Percentiles rank a stretch among this genome's conserved stretches.
phyloP scores from a whole-genome alignment of 2,329 filamentous ascomycete genomes.

The Ciborinia camelliae region DNA sequence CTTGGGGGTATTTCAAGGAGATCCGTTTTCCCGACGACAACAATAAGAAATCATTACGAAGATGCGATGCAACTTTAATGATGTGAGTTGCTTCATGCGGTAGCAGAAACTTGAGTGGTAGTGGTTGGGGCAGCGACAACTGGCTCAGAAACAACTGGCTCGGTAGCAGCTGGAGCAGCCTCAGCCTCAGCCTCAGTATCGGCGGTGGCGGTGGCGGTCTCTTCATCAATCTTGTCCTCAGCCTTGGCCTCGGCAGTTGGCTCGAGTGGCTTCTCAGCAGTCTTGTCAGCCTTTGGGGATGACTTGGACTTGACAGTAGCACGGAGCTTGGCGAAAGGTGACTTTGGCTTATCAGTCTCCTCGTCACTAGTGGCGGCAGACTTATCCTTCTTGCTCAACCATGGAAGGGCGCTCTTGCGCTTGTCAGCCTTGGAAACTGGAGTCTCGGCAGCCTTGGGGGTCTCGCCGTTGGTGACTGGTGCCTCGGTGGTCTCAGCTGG shows the following conservation, averaged over 20 bases:
- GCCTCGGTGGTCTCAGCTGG: slow-evolving; percentile 36
- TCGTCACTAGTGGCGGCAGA: slow-evolving; percentile 40
- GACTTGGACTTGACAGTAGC: slow-evolving; percentile 38
- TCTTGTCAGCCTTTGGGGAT: slow-evolving; percentile 46
- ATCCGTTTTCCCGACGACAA: slow-evolving; percentile 36
- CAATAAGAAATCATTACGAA: slow-evolving; percentile 27
- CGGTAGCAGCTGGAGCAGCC: slow-evolving; percentile 30
- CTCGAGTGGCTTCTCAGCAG: slow-evolving; percentile 39
- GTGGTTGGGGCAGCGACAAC: slow-evolving; percentile 27
- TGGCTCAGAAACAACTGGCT: slow-evolving; percentile 28
- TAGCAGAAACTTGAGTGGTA: slow-evolving; percentile 35
- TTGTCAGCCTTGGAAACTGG: slow-evolving; percentile 47
- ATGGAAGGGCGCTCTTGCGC: slow-evolving; percentile 58
- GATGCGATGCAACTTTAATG: slow-evolving; percentile 17
- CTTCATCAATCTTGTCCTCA: slow-evolving; percentile 25
- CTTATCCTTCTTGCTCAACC: slow-evolving; percentile 62
- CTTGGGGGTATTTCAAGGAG: slow-evolving; percentile 40
- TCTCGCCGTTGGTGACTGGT: slow-evolving; percentile 41
- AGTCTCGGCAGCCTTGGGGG: slow-evolving; percentile 39
- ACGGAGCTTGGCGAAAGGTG: slow-evolving; percentile 39
- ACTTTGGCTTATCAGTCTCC: slow-evolving; percentile 42
- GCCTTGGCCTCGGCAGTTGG: slow-evolving; percentile 31
- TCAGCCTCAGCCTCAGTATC: slow-evolving; percentile 34
- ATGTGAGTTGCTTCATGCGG: slow-evolving; percentile 31
- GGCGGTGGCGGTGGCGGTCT: slow-evolving; percentile 34